Evolutionary conservation across 2,329 filamentous ascomycete genomes (phyloP).

Genomic region (Ramularia endophylla): DNA sequence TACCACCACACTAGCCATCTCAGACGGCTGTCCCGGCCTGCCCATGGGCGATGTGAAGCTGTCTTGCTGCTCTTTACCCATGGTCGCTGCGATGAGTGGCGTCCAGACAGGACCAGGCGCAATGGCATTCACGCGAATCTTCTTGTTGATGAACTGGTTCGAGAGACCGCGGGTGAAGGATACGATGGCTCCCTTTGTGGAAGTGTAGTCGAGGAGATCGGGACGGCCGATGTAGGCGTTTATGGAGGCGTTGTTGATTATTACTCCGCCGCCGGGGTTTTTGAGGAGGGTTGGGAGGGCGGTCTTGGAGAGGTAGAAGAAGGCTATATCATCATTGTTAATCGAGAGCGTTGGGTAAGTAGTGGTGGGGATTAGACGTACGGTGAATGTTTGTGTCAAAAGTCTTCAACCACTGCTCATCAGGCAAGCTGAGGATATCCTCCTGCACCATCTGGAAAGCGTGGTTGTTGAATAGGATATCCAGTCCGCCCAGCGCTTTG

Average conservation of each 20-base stretch:
- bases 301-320: slow-evolving; percentile 77
- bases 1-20: slow-evolving; percentile 76
- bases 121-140: slow-evolving; percentile 70
- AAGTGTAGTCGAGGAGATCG: slow-evolving; percentile 76
- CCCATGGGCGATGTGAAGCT: slow-evolving; percentile 70
- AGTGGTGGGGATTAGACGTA: too few relatives aligned
- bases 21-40: slow-evolving; percentile 69
- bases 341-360: too few relatives aligned
- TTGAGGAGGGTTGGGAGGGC: slow-evolving; percentile 64
- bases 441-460: slow-evolving; percentile 67
- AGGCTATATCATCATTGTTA: too few relatives aligned
- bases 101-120: slow-evolving; percentile 78
- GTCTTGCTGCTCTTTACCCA: slow-evolving; percentile 64
- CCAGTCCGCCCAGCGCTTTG: slow-evolving; percentile 60
- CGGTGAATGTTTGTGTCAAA: slow-evolving; percentile 77
- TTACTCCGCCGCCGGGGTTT: slow-evolving; percentile 52
- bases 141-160: slow-evolving; percentile 66
- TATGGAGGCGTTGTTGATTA: slow-evolving; percentile 82
- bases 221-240: slow-evolving; percentile 77
- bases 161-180: slow-evolving; percentile 72
- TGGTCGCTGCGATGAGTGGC: slow-evolving; percentile 66
- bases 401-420: slow-evolving; percentile 75
- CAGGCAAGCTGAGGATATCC: slow-evolving; percentile 64
- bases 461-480: slow-evolving; percentile 70
- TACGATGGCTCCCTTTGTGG: slow-evolving; percentile 71